Percentiles rank a stretch among this genome's conserved stretches.
Evolutionary conservation across 305 asterid species (phyloP).

Genomic region (Solanum hybrid): DNA sequence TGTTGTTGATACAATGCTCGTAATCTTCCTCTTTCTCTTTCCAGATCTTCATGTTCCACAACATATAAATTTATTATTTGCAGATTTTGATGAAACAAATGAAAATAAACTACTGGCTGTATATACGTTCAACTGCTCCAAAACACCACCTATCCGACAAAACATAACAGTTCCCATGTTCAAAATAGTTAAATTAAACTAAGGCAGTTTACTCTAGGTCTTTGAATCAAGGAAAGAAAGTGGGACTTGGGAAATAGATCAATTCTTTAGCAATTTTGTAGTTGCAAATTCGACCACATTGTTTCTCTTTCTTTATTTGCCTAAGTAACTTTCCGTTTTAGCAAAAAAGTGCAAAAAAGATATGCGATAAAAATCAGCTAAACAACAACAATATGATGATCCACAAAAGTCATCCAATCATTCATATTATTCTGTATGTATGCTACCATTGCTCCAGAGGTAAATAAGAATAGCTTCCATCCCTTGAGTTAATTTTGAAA

Average conservation of each 20-base stretch:
- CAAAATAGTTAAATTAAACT: too few species aligned
- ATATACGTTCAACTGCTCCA: background rate
- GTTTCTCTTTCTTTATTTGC: background rate
- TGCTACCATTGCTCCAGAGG: too few species aligned
- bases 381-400: too few species aligned
- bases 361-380: background rate
- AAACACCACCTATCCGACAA: background rate
- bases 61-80: constrained; percentile 7
- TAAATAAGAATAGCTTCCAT: background rate
- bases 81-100: background rate
- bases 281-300: too few species aligned
- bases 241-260: background rate
- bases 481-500: background rate
- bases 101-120: background rate
- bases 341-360: background rate
- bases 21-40: constrained; percentile 52
- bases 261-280: too few species aligned
- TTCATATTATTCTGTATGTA: too few species aligned
- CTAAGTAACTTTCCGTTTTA: background rate
- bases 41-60: constrained; percentile 72
- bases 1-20: constrained; percentile 44
- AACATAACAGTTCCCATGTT: background rate
- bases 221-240: background rate
- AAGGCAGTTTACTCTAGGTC: background rate
- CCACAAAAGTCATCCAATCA: too few species aligned